Evolutionary conservation across 2,329 filamentous ascomycete genomes (phyloP).

Genomic region (Neophaeococcomyces aloes): DNA sequence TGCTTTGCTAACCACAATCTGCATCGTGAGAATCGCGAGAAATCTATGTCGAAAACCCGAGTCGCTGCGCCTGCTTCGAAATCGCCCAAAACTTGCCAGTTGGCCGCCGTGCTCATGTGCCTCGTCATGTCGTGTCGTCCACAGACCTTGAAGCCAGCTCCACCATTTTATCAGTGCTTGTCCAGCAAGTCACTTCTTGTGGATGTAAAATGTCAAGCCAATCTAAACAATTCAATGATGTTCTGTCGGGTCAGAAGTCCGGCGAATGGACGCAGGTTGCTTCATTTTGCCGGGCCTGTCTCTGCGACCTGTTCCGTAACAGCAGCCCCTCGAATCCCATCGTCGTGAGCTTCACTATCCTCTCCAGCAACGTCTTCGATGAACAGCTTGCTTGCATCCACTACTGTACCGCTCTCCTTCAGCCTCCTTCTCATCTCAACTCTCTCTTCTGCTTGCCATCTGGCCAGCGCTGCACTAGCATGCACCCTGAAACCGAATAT

Average conservation of each 20-base stretch:
- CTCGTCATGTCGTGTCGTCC: background rate
- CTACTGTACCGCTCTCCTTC: conserved; percentile 55
- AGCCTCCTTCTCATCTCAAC: conserved; percentile 74
- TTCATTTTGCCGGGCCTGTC: no score
- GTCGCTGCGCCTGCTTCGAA: no score
- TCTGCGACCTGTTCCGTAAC: background rate
- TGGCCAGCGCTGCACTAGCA: conserved; percentile 70
- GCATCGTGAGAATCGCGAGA: no score
- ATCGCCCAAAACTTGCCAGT: no score
- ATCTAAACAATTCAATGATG: no score
- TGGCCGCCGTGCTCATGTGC: no score
- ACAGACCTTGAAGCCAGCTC: no score
- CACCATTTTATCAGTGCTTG: background rate
- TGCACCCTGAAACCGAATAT: conserved; percentile 96
- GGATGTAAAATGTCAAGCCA: no score
- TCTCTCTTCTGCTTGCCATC: conserved; percentile 78
- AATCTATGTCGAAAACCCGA: no score
- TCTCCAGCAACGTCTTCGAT: conserved; percentile 20
- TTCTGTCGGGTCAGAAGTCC: background rate
- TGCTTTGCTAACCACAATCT: no score
- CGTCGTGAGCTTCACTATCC: conserved; percentile 12
- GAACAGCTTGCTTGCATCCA: conserved; percentile 14
- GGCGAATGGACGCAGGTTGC: no score
- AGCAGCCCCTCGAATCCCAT: background rate
- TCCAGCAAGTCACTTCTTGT: conserved; percentile 1